Percentiles rank a stretch among this genome's conserved stretches.
Evolutionary conservation across 1,139 yeast species (phyloP).

Genomic region (Blastobotrys indianensis): DNA sequence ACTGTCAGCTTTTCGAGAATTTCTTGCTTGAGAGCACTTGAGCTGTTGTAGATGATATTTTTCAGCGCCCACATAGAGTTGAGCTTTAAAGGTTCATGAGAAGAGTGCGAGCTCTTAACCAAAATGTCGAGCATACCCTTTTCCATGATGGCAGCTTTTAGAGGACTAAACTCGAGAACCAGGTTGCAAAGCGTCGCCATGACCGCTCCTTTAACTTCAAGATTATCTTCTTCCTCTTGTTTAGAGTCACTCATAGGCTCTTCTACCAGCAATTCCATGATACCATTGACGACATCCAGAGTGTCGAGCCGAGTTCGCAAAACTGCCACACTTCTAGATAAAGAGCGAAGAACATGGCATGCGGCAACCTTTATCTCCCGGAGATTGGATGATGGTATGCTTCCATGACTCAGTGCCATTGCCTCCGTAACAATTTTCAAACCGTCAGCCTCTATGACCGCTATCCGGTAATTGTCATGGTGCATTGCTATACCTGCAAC

Average conservation of each 20-base stretch:
- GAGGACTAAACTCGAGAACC: constrained; percentile 72
- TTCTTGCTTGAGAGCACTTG: constrained; percentile 30
- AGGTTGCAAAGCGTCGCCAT: constrained; percentile 72
- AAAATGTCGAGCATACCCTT: constrained; percentile 50
- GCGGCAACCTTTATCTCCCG: constrained; percentile 36
- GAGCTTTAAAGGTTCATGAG: constrained; percentile 36
- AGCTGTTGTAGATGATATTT: constrained; percentile 46
- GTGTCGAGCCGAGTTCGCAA: constrained; percentile 65
- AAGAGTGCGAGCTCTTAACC: constrained; percentile 33
- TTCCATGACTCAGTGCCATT: constrained; percentile 19
- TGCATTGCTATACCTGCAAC: constrained; percentile 34
- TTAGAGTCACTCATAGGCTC: constrained; percentile 2
- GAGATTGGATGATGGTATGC: constrained; percentile 15
- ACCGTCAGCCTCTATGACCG: constrained; percentile 32
- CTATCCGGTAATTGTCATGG: constrained; percentile 30
- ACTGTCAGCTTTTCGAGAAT: constrained; percentile 44
- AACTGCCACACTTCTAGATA: constrained; percentile 67
- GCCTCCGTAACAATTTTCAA: constrained; percentile 27
- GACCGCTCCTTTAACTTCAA: constrained; percentile 49
- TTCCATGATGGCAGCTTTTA: constrained; percentile 52
- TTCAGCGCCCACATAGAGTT: constrained; percentile 53
- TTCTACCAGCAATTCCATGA: constrained; percentile 38
- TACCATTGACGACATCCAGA: constrained; percentile 46
- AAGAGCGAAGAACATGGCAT: constrained; percentile 58
- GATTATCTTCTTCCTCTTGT: constrained; percentile 24